Base-by-base conservation (phyloP, 352 stramenopile species). In the Globisporangium carolinianum region DNA sequence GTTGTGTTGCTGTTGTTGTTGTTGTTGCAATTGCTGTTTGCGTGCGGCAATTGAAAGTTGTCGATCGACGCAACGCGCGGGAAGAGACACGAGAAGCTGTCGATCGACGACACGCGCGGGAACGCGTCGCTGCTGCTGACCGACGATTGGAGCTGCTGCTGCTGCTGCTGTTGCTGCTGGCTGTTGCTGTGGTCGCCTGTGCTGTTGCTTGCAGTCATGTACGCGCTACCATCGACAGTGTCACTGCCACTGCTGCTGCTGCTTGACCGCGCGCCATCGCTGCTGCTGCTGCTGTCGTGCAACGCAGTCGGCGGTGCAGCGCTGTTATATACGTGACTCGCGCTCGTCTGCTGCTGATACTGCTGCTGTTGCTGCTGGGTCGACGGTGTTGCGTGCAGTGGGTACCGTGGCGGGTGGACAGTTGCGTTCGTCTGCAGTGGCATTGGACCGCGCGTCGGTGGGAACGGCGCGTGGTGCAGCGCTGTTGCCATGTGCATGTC, bases 31-130 rank as follows among this genome's bases (percentile, higher is more conserved):
- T 61, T 55, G 38, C 62, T 55, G 8, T 63, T 60, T 46, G 56
- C 49, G 43, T 62, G 57, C 32, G 57, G 57, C 45, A 70, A 64
- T 58, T 86, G 75, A 53, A 93, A 93, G 63, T 86, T 87, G 52
- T 93, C 83, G 53, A 93, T 83, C 55, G 80, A 91, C 47, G 79
- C 83, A 55, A 93, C 83, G 39, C 83, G 83, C 14, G 83, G 83
- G 56, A 93, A 93, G 11, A 93, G 53, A 36, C 79, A 91, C 46
- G 79, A 88, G 57, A 93, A 93, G 65, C 79, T 90, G 68, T 93
- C 83, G 55, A 93, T 90, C 7, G 80, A 91, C 41, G 83, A 93
- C 51, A 93, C 81, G 37, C 83, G 83, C 37, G 75, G 81, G 38
- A 86, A 82, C 7, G 63, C 60, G 46, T 83, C 73, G 18, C 51